Evolutionary conservation across 1,284 basidiomycete genomes (phyloP).

Genomic region (Grifola frondosa): DNA sequence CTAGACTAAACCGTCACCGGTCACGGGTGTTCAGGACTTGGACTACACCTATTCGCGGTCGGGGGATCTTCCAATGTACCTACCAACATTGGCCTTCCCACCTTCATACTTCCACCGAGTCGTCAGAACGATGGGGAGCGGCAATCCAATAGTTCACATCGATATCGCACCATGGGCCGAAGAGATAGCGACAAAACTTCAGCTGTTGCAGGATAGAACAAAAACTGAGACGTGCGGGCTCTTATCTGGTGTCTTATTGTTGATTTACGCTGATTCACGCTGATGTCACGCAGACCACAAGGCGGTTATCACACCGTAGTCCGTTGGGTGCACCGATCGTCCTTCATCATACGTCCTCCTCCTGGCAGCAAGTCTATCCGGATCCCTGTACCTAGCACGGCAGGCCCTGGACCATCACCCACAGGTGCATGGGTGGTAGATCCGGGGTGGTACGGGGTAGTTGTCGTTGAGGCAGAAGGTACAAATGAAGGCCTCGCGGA

Average conservation of each 20-base stretch:
- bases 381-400: constrained; percentile 26
- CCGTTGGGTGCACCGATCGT: constrained; percentile 77
- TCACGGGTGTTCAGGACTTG: constrained; percentile 65
- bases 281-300: constrained; percentile 53
- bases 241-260: not conserved
- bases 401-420: constrained; percentile 28
- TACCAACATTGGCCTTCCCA: constrained; percentile 73
- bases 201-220: constrained; percentile 75
- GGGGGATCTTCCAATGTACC: constrained; percentile 74
- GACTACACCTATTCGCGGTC: constrained; percentile 74
- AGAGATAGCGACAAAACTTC: constrained; percentile 69
- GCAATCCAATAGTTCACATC: constrained; percentile 71
- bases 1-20: constrained; percentile 7
- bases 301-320: constrained; percentile 76
- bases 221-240: constrained; percentile 72
- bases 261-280: not conserved
- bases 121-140: constrained; percentile 54
- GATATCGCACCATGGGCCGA: constrained; percentile 74
- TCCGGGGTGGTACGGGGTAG: constrained; percentile 74
- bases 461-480: constrained; percentile 80
- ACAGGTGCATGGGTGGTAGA: constrained; percentile 57
- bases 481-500: constrained; percentile 81
- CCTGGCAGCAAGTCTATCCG: constrained; percentile 26
- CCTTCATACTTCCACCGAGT: constrained; percentile 85
- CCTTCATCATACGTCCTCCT: constrained; percentile 59